Percentiles rank a stretch among this genome's conserved stretches.
phyloP scores from a whole-genome alignment of 352 stramenopile species.

The Blastocystis sp. region DNA sequence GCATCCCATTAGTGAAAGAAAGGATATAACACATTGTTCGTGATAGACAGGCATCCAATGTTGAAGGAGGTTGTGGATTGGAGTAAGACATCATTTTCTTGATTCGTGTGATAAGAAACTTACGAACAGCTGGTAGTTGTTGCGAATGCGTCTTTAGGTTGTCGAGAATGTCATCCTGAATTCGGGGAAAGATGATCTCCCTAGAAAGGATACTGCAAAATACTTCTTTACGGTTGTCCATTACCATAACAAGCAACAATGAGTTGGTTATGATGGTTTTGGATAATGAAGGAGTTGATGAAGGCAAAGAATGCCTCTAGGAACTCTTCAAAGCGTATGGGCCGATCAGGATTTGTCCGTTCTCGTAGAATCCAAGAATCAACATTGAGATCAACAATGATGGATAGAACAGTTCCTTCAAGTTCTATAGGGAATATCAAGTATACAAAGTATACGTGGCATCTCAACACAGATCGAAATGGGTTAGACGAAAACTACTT shows the following conservation, averaged over 20 bases:
- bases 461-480: not conserved
- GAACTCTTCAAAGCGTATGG: slow-evolving; percentile 8
- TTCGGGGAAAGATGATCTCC: not conserved
- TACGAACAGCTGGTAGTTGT: not conserved
- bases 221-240: not conserved
- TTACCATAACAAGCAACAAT: slow-evolving; percentile 15
- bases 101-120: slow-evolving; percentile 12
- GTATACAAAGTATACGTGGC: not conserved
- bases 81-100: not conserved
- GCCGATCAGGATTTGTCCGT: not conserved
- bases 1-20: not conserved
- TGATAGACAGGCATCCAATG: slow-evolving; percentile 16
- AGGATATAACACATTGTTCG: slow-evolving; percentile 57
- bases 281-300: slow-evolving; percentile 34
- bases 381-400: slow-evolving; percentile 27
- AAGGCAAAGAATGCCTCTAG: slow-evolving; percentile 3
- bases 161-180: not conserved
- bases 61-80: not conserved
- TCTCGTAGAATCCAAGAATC: slow-evolving; percentile 50
- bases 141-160: slow-evolving; percentile 39
- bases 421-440: not conserved
- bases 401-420: slow-evolving; percentile 24
- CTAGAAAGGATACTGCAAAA: not conserved
- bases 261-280: slow-evolving; percentile 40
- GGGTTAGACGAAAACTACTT: not conserved